phyloP scores from a whole-genome alignment of 345 rosid species.

The Garcia nutans region DNA sequence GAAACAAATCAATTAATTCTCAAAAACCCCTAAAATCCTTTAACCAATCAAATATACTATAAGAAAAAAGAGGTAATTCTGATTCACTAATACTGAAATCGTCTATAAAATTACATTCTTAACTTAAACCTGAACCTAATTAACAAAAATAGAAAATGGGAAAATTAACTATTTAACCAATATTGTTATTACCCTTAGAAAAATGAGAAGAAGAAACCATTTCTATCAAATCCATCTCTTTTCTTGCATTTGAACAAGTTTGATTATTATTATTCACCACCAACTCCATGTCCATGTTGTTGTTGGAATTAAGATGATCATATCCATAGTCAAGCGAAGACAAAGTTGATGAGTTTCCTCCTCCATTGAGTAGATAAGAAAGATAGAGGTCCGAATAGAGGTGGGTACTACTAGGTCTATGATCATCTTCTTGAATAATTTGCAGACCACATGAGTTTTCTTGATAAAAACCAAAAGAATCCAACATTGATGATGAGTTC shows the following conservation, averaged over 20 bases:
- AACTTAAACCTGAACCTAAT: too few species aligned
- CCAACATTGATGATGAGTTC: conserved; percentile 22
- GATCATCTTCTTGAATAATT: conserved; percentile 14
- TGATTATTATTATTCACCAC: conserved; percentile 20
- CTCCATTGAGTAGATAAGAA: conserved; percentile 57
- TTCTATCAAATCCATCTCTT: conserved; percentile 96
- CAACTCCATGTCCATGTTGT: conserved; percentile 16
- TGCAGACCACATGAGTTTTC: conserved; percentile 4
- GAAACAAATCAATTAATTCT: too few species aligned
- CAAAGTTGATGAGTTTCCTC: conserved; percentile 26
- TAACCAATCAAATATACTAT: neutral
- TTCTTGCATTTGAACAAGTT: conserved; percentile 31
- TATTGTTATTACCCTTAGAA: conserved; percentile 29
- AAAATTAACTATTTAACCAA: neutral
- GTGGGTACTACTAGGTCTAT: conserved; percentile 27
- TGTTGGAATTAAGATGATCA: conserved; percentile 1
- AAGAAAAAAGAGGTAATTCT: neutral
- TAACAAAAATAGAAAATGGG: too few species aligned
- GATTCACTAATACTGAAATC: too few species aligned
- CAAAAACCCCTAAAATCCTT: neutral
- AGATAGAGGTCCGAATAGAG: conserved; percentile 61
- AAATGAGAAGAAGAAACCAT: conserved; percentile 66
- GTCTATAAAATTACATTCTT: too few species aligned
- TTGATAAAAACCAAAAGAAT: conserved; percentile 17
- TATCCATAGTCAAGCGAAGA: conserved; percentile 18